A percentile compares a stretch with the other conserved stretches of the same genome.
phyloP scores from a whole-genome alignment of 23 red algal species.

The Gracilaria domingensis region DNA sequence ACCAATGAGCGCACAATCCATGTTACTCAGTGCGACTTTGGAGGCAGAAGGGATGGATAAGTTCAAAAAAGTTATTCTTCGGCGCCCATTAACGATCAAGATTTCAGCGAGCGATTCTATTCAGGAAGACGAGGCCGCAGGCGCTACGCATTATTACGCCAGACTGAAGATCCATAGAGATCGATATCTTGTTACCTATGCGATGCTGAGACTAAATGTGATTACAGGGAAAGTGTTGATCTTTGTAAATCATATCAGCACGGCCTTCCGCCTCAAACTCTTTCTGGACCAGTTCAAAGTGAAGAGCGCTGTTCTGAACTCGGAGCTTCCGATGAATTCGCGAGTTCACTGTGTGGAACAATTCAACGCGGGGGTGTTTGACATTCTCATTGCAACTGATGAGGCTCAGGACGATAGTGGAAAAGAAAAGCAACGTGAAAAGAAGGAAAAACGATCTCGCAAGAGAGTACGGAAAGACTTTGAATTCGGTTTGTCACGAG shows the following conservation, averaged over 20 bases:
- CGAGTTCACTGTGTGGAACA: slow-evolving; percentile 93
- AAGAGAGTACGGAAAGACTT: slow-evolving; percentile 55
- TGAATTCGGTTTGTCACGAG: slow-evolving; percentile 88
- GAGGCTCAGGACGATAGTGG: slow-evolving; percentile 48
- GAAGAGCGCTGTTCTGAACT: slow-evolving; percentile 87
- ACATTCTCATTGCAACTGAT: slow-evolving; percentile 92
- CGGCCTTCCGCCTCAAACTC: slow-evolving; percentile 92
- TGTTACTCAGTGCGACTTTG: slow-evolving; percentile 94
- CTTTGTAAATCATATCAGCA: slow-evolving; percentile 88
- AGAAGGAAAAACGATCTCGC: slow-evolving; percentile 30
- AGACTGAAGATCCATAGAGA: slow-evolving; percentile 72
- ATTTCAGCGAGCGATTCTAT: slow-evolving; percentile 60
- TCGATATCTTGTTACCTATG: slow-evolving; percentile 85
- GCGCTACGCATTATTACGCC: slow-evolving; percentile 80
- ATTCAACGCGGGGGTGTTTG: slow-evolving; percentile 91
- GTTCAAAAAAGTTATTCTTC: slow-evolving; percentile 82
- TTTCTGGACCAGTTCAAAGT: slow-evolving; percentile 96
- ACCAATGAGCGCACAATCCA: slow-evolving; percentile 79
- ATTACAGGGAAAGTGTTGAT: slow-evolving; percentile 87
- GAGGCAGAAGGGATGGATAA: slow-evolving; percentile 83
- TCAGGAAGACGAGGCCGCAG: slow-evolving; percentile 15
- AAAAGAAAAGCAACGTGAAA: background rate
- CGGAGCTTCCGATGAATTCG: slow-evolving; percentile 88
- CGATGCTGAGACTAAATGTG: slow-evolving; percentile 86
- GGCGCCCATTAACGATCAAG: slow-evolving; percentile 74